phyloP scores from a whole-genome alignment of 179 eudicot species.

The Amaranthus tricolor region DNA sequence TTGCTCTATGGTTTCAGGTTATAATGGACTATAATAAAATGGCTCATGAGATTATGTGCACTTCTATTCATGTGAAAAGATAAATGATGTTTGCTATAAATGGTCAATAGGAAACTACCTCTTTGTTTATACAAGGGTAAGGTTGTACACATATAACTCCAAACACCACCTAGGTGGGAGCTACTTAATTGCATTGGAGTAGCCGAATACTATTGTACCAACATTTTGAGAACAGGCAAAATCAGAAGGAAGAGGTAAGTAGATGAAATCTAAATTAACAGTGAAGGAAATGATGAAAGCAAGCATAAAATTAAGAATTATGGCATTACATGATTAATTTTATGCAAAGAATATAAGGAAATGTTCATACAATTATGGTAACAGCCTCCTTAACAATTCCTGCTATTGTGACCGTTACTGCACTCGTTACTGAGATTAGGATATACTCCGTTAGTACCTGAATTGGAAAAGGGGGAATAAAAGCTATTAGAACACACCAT shows the following conservation, averaged over 20 bases:
- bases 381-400: slow-evolving; percentile 99
- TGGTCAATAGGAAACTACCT: too few species aligned
- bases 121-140: too few species aligned
- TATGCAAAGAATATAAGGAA: not conserved
- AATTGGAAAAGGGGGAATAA: slow-evolving; percentile 19
- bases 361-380: slow-evolving; percentile 69
- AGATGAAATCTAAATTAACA: not conserved
- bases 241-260: not conserved
- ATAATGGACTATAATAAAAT: too few species aligned
- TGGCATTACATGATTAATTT: not conserved
- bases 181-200: too few species aligned
- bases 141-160: too few species aligned
- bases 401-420: slow-evolving; percentile 92
- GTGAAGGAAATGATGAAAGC: not conserved
- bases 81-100: too few species aligned
- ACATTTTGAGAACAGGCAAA: not conserved
- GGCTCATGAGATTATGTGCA: too few species aligned
- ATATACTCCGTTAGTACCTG: slow-evolving; percentile 91
- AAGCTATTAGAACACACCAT: slow-evolving; percentile 11
- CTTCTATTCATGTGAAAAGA: too few species aligned
- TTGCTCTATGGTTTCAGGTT: too few species aligned
- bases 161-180: too few species aligned
- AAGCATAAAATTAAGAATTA: not conserved
- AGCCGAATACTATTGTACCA: not conserved
- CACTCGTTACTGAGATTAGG: slow-evolving; percentile 90